Conservation (phyloP, 208 protist genomes). For the Trypanosoma mega region DNA sequence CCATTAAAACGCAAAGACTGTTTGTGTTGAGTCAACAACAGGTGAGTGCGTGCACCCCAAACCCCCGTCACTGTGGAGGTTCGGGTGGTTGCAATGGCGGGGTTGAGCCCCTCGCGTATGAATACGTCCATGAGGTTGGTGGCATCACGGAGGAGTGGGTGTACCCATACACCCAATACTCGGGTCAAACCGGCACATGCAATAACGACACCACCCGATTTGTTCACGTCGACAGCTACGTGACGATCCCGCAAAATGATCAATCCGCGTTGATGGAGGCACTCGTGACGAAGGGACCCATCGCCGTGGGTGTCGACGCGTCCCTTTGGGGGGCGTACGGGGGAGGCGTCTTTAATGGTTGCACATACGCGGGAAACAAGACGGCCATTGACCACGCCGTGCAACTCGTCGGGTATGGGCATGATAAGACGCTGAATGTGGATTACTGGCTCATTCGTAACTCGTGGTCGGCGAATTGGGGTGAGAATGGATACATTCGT, state of each 20-base stretch:
- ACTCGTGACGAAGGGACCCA: constrained; percentile 54
- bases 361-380: constrained; percentile 59
- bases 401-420: constrained; percentile 80
- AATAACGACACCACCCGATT: constrained; percentile 21
- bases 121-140: constrained; percentile 54
- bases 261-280: constrained; percentile 58
- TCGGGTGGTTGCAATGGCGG: constrained; percentile 79
- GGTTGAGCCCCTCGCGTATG: constrained; percentile 63
- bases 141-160: constrained; percentile 62
- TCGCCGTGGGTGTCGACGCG: constrained; percentile 79
- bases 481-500: constrained; percentile 77
- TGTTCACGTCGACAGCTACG: constrained; percentile 45
- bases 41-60: constrained; percentile 87
- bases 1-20: constrained; percentile 53
- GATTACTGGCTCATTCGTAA: constrained; percentile 92
- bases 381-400: constrained; percentile 82
- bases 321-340: constrained; percentile 63
- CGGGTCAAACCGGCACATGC: constrained; percentile 51
- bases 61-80: constrained; percentile 54
- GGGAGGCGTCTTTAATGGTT: constrained; percentile 71
- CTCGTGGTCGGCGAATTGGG: constrained; percentile 76
- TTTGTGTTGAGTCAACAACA: constrained; percentile 88
- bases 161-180: constrained; percentile 77
- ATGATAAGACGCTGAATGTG: constrained; percentile 30
- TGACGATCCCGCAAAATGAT: constrained; percentile 59